Base-by-base conservation (phyloP, 2,329 filamentous ascomycete genomes). In the Verticillium klebahnii region DNA sequence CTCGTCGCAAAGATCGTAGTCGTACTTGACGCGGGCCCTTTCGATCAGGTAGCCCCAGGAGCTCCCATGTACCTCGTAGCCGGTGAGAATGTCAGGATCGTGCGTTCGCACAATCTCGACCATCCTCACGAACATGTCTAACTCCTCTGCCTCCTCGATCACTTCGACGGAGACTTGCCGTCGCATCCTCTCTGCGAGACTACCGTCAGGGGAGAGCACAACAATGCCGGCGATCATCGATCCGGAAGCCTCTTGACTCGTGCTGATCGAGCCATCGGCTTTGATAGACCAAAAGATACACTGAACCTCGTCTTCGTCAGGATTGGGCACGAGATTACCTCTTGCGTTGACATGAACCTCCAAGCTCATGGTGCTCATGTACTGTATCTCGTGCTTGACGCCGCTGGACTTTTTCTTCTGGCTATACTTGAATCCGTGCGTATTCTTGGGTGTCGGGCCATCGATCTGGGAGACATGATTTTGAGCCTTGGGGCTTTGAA, bases 11-110 rank as follows among this genome's bases (percentile, higher is more conserved):
- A 99, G 81, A 69, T 97, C 89, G 72, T 91, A 95, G 65, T 96
- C 93, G 69, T 94, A 97, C 72, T 93, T 92, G 64, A 90, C 75
- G 34, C 90, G 84, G 14, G 94, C 93, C 59, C 95, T 86, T 76
- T 99, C 94, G 57, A 97, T 94, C 40, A 99, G 75, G 73, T 96
- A 99, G 1, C 96, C 95, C 95, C 95, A 99, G 0, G 93, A 97
- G 62, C 87, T 85, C 60, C 93, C 92, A 70, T 97, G 93, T 0
- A 98, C 93, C 74, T 99, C 95, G 69, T 95, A 99, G 0, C 95
- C 95, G 0, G 93, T 95, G 52, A 99, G 80, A 32, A 99, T 91
- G 70, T 99, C 95, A 0, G 95, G 95, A 72, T 99, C 95, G 68
- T 90, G 84, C 3, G 80, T 80, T 40, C 93, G 87, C 23, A 99